phyloP scores from a whole-genome alignment of 192 early-diverging fungal genomes.

The Paraglomus occultum region DNA sequence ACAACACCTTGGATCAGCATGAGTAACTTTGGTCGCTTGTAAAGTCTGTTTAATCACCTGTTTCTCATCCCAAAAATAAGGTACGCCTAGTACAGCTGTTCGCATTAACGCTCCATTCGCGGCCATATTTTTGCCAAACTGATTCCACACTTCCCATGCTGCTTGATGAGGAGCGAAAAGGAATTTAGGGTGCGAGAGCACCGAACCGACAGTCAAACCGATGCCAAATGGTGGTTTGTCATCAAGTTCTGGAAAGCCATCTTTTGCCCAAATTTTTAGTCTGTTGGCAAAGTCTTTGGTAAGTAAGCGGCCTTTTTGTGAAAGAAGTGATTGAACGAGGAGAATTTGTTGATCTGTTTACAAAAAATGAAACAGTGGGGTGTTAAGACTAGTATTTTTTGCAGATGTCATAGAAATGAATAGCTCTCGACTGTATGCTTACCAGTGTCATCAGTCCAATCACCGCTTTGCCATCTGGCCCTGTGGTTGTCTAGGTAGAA shows the following conservation, averaged over 20 bases:
- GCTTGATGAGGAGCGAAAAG: conserved; percentile 46
- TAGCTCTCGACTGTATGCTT: not conserved
- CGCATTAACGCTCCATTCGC: conserved; percentile 46
- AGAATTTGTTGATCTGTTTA: conserved; percentile 58
- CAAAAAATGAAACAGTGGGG: no score
- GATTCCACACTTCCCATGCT: conserved; percentile 42
- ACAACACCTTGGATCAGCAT: conserved; percentile 43
- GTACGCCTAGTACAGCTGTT: conserved; percentile 38
- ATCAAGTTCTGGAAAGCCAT: conserved; percentile 51
- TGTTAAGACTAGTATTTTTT: not conserved
- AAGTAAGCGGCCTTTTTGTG: conserved; percentile 49
- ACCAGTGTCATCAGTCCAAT: conserved; percentile 50
- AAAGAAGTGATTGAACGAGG: conserved; percentile 50
- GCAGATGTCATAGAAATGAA: no score
- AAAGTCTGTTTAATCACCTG: conserved; percentile 39
- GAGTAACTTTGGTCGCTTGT: conserved; percentile 43
- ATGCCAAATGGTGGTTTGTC: conserved; percentile 57
- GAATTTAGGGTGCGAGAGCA: conserved; percentile 47
- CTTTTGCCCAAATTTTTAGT: conserved; percentile 49
- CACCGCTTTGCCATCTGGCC: conserved; percentile 39
- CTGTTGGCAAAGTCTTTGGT: conserved; percentile 47
- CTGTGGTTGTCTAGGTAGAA: conserved; percentile 45
- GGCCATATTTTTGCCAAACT: conserved; percentile 34
- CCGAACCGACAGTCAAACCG: conserved; percentile 48
- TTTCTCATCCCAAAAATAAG: conserved; percentile 44